These are phyloP conservation scores for Colletotrichum spaethianum DNA, from an alignment of 2,329 filamentous ascomycete genomes.

Conservation along the genomic window DNA sequence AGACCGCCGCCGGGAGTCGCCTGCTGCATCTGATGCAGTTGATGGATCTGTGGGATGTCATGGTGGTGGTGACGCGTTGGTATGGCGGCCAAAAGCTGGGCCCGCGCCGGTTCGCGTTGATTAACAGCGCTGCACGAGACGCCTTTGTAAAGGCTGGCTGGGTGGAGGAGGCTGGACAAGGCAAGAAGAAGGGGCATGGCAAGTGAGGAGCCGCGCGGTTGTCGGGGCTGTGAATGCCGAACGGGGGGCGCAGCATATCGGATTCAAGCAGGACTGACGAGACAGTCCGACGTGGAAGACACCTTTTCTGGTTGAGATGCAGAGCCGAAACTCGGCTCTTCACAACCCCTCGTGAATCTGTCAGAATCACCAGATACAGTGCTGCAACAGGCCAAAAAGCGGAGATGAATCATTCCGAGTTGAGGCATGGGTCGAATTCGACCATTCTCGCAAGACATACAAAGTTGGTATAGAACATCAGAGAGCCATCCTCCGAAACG, in stretches of 20 bases:
- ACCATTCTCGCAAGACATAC: conserved; percentile 29
- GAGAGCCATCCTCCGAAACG: conserved; percentile 34
- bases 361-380: not conserved
- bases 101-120: conserved; percentile 89
- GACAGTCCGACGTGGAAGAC: not conserved
- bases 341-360: not conserved
- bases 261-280: not conserved
- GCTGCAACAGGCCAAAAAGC: not conserved
- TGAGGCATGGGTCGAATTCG: not conserved
- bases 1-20: conserved; percentile 89
- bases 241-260: not conserved
- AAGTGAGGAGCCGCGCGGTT: not conserved
- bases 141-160: conserved; percentile 84
- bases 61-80: conserved; percentile 96
- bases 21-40: conserved; percentile 92
- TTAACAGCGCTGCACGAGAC: conserved; percentile 89
- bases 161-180: conserved; percentile 65
- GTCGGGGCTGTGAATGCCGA: not conserved
- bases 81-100: conserved; percentile 93
- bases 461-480: conserved; percentile 42
- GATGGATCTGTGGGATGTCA: conserved; percentile 93
- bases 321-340: not conserved
- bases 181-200: conserved; percentile 58
- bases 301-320: not conserved
- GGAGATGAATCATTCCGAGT: conserved; percentile 23